Percentiles rank a stretch among this genome's conserved stretches.
Conservation (phyloP, 1,284 basidiomycete genomes). For the Sanghuangporus sanghuang region DNA sequence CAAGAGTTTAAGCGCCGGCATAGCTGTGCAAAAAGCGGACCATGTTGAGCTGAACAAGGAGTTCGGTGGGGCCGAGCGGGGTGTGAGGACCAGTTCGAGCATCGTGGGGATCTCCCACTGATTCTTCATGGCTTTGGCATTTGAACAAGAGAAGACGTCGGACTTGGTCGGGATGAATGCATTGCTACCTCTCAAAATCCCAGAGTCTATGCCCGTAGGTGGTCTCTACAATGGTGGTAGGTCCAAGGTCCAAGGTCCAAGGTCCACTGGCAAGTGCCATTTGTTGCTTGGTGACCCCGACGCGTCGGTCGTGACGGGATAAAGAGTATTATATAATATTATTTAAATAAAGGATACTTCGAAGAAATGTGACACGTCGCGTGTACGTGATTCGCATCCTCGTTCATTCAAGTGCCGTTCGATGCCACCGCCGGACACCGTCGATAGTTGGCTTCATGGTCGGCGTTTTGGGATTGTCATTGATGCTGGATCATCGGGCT, state of each 20-base stretch:
- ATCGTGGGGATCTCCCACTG: not conserved
- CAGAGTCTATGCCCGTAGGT: too few relatives aligned
- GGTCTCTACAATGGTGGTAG: not conserved
- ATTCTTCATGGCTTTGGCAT: too few relatives aligned
- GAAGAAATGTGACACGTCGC: not conserved
- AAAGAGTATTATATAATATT: not conserved
- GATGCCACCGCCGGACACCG: conserved; percentile 70
- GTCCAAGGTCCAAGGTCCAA: not conserved
- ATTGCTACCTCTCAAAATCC: too few relatives aligned
- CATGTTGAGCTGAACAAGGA: not conserved
- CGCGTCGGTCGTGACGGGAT: not conserved
- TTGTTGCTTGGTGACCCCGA: not conserved
- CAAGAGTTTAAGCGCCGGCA: not conserved
- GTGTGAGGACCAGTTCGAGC: not conserved
- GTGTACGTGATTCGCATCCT: not conserved
- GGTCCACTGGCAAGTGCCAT: not conserved
- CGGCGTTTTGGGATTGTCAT: conserved; percentile 94
- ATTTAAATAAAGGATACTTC: not conserved
- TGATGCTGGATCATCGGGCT: conserved; percentile 97
- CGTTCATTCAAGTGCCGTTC: conserved; percentile 6
- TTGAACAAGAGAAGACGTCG: too few relatives aligned
- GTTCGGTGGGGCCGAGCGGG: not conserved
- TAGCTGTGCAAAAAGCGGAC: not conserved
- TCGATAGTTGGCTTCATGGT: conserved; percentile 67
- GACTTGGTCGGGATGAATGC: too few relatives aligned